phyloP scores from a whole-genome alignment of 228 moss, liverwort and hornwort genomes.

The Sphagnum fallax region DNA sequence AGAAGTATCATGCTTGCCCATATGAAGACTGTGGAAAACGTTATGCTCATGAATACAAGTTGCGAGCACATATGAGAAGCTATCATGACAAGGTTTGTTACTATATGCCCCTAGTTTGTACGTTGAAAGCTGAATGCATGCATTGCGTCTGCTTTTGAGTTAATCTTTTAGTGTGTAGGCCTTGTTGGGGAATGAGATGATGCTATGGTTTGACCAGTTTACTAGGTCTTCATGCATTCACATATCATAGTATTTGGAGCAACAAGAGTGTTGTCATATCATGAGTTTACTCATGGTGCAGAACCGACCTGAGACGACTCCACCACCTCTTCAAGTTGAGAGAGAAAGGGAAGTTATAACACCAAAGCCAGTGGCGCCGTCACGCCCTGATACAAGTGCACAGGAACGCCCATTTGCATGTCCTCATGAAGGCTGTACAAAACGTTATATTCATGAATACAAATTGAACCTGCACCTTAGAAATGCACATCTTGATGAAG shows the following conservation, averaged over 20 bases:
- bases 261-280: no score
- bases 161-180: no score
- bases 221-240: no score
- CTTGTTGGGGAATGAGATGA: no score
- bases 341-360: slow-evolving; percentile 17
- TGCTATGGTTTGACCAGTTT: no score
- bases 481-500: slow-evolving; percentile 58
- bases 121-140: no score
- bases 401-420: slow-evolving; percentile 81
- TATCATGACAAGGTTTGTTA: slow-evolving; percentile 85
- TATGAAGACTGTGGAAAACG: slow-evolving; percentile 94
- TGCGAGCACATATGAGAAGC: slow-evolving; percentile 82
- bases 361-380: slow-evolving; percentile 5
- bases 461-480: slow-evolving; percentile 92
- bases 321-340: slow-evolving; percentile 42
- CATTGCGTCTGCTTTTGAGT: no score
- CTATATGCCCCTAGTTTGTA: no score
- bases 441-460: slow-evolving; percentile 92
- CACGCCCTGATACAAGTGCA: slow-evolving; percentile 14
- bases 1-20: slow-evolving; percentile 95
- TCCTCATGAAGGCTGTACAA: slow-evolving; percentile 74
- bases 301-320: no score
- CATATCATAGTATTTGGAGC: no score
- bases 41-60: slow-evolving; percentile 97
- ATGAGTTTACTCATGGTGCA: no score